These are phyloP conservation scores for Psilocybe tampanensis DNA, from an alignment of 768 basidiomycete genomes.

Conservation along the genomic window DNA sequence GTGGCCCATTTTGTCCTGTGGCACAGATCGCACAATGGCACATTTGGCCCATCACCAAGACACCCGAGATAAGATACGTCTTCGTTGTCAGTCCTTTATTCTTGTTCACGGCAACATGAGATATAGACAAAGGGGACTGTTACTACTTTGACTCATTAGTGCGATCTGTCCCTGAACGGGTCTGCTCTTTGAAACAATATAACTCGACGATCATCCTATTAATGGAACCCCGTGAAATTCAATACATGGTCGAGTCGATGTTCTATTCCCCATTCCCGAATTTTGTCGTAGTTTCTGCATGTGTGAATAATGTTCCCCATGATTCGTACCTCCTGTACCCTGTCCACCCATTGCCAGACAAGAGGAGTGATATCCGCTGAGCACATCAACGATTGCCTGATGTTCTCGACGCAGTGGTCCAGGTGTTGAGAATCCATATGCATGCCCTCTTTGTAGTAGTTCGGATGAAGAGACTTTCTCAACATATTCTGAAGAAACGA, in stretches of 20 bases:
- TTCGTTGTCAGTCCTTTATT: too few species aligned
- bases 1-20: background rate
- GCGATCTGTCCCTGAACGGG: too few species aligned
- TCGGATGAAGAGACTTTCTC: slow-evolving; percentile 20
- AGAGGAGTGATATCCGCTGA: slow-evolving; percentile 23
- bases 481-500: slow-evolving; percentile 17
- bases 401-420: slow-evolving; percentile 26
- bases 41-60: background rate
- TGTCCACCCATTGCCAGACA: slow-evolving; percentile 30
- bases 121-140: too few species aligned
- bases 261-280: slow-evolving; percentile 27
- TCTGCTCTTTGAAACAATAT: background rate
- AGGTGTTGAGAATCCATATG: slow-evolving; percentile 9
- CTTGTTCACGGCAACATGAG: too few species aligned
- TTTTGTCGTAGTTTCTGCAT: slow-evolving; percentile 29
- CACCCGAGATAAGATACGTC: background rate
- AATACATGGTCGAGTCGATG: slow-evolving; percentile 11
- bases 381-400: slow-evolving; percentile 27
- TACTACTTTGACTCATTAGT: too few species aligned
- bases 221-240: slow-evolving; percentile 16
- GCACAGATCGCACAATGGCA: background rate
- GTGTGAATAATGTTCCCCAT: slow-evolving; percentile 26
- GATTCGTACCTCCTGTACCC: slow-evolving; percentile 16
- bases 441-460: slow-evolving; percentile 17
- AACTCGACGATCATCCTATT: background rate